Evolutionary conservation across 768 basidiomycete species (phyloP).

Genomic region (Rhizopogon salebrosus): DNA sequence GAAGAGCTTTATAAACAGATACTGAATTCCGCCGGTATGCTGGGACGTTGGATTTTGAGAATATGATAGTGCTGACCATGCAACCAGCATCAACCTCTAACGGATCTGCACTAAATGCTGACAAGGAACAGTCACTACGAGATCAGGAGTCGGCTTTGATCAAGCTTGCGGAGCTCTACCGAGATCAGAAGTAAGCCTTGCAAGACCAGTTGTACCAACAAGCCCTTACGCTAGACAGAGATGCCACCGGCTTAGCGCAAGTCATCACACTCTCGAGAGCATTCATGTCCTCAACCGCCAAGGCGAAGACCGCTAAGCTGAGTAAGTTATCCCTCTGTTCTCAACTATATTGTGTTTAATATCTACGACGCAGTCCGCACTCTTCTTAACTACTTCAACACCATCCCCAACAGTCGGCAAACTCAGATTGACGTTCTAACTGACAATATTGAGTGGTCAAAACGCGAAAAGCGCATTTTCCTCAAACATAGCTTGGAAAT

Average conservation of each 20-base stretch:
- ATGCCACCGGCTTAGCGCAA: slow-evolving; percentile 79
- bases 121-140: slow-evolving; percentile 54
- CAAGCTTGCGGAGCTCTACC: slow-evolving; percentile 81
- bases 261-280: slow-evolving; percentile 78
- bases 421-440: slow-evolving; percentile 81
- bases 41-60: not conserved
- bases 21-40: slow-evolving; percentile 36
- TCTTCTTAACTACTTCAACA: slow-evolving; percentile 82
- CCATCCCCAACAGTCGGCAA: slow-evolving; percentile 68
- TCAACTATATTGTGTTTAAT: not conserved
- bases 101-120: slow-evolving; percentile 27
- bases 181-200: slow-evolving; percentile 69
- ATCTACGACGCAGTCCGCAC: slow-evolving; percentile 65
- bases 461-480: slow-evolving; percentile 89
- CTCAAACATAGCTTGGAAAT: slow-evolving; percentile 92
- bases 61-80: not conserved
- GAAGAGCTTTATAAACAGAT: slow-evolving; percentile 75
- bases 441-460: slow-evolving; percentile 93
- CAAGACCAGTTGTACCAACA: not conserved
- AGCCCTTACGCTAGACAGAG: slow-evolving; percentile 38
- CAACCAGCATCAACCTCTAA: slow-evolving; percentile 28
- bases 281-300: slow-evolving; percentile 92
- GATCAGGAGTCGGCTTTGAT: slow-evolving; percentile 85
- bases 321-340: slow-evolving; percentile 38
- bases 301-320: slow-evolving; percentile 95